Evolutionary conservation across 176 grass and related monocot species (phyloP).

Genomic region (Tuctoria greenei): DNA sequence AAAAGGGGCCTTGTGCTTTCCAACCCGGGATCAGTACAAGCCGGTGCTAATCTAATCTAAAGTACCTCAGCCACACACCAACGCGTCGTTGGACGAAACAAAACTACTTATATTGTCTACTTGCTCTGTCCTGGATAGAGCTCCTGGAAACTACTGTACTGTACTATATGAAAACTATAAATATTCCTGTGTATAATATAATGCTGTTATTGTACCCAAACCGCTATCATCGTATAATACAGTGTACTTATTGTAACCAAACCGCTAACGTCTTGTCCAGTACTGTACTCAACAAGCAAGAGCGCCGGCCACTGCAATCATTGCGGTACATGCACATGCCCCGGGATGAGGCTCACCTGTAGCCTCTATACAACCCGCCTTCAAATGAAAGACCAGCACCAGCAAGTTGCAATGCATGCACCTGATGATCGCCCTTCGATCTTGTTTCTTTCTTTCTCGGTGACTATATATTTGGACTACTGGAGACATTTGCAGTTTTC

Average conservation of each 20-base stretch:
- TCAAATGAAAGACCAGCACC: constrained; percentile 28
- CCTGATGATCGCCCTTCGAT: constrained; percentile 1
- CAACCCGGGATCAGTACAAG: neutral
- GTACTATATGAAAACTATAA: neutral
- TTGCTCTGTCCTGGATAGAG: constrained; percentile 5
- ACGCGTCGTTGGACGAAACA: neutral
- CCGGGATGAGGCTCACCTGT: constrained; percentile 24
- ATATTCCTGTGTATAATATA: neutral
- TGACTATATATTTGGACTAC: constrained; percentile 27
- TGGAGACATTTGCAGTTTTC: neutral
- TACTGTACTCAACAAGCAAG: neutral
- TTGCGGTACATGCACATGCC: constrained; percentile 53
- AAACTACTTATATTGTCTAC: neutral
- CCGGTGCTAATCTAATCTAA: neutral
- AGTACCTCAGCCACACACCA: neutral
- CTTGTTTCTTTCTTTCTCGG: no score
- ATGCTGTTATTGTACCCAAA: no score
- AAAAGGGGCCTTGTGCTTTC: neutral
- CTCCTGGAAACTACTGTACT: neutral
- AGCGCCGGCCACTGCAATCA: constrained; percentile 21
- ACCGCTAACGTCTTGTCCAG: neutral
- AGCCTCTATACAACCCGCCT: constrained; percentile 29
- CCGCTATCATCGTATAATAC: no score
- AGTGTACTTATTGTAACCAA: neutral
- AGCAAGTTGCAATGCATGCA: constrained; percentile 3